Base-by-base conservation (phyloP, 2,329 filamentous ascomycete genomes). In the Sporothrix sp. region DNA sequence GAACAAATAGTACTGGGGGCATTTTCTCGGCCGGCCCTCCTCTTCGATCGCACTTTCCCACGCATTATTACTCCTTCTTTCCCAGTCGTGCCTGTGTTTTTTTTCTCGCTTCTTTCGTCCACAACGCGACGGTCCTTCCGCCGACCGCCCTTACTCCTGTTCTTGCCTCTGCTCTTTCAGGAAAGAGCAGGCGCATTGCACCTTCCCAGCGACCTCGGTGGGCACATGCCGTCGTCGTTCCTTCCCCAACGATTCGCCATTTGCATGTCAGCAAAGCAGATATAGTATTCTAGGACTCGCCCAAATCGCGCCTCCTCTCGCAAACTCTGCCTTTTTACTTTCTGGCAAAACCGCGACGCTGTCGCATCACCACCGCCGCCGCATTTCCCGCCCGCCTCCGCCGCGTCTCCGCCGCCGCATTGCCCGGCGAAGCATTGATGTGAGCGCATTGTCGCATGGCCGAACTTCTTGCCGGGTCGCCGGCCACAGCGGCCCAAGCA, bases 391-490 rank as follows among this genome's bases (percentile, higher is more conserved):
- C 9, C 20, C 16, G 9, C 13, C 4, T 7, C 14, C 13, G 8
- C 20, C 20, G 36, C 11, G 8, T 18, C 23, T 23, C 30, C 43
- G 16, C 20, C 30, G 43, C 43, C 36, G 38, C 25, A 44, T 37
- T 40, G 27, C 30, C 33, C 14, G 20, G 43, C 43, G 43, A 25
- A 18, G 43, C 30, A 14, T 35, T 28, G 14, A 5, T n/a, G 18
- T 21, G 7, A 7, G 42, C 27, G 30, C 35, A 39, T 40, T 44
- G 43, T 23, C 43, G 46, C 39, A 57, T 57, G 55, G 55, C 52
- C 36, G 56, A 57, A 28, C 28, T 28, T 9, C 40, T 28, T 4
- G 25, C 40, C 10, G 43, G 32, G 11, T 52, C 57, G 45, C 51
- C 55, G 46, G 40, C 52, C 7, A 35, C 35, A 23, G 38, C 43